Evolutionary conservation across 768 basidiomycete genomes (phyloP), one percentile per base, ranked within the genome.

Genomic region (Daedaleopsis sinensis): DNA sequence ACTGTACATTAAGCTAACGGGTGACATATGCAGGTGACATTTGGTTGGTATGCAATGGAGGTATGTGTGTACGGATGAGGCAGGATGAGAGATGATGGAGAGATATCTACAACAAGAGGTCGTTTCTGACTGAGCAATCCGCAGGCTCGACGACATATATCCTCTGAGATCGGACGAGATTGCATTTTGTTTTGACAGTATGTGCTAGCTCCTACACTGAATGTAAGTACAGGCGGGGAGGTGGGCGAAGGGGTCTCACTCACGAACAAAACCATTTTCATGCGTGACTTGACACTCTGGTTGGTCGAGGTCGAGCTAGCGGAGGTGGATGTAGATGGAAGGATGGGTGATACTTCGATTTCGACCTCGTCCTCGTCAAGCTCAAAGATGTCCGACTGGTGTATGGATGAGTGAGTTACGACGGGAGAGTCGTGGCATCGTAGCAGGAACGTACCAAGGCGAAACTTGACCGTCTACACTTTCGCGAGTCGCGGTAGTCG

Each of bases 361-460:
- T 64, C 58, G 44, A 64, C 50, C 27, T 61, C 68, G 19, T 64
- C 58, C 43, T 69, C 65, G 60, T 67, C 64, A 18, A 49, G 57
- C 55, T 69, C 68, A n/a, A 59, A 65, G 48, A 69, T 69, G 37
- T 69, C 68, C 16, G 68, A 67, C 66, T 69, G 24, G 8, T 12
- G 13, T 9, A 27, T 15, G 24, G 21, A 4, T 18, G 18, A 35
- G 16, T 36, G 44, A 1, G 27, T 37, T 10, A 21, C 43, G 13
- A 23, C 4, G 19, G 48, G 38, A 12, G 47, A n/a, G 24, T 21
- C 44, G 18, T 13, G 27, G 12, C 23, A 13, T 18, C 21, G 48
- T 13, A 12, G n/a, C 7, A 8, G 24, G 1, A 32, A 58, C 61
- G 19, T 57, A 67, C 65, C 62, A 67, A 39, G 15, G 66, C 66